Base-by-base conservation (phyloP, 179 eudicot species). In the Nepenthes alata region DNA sequence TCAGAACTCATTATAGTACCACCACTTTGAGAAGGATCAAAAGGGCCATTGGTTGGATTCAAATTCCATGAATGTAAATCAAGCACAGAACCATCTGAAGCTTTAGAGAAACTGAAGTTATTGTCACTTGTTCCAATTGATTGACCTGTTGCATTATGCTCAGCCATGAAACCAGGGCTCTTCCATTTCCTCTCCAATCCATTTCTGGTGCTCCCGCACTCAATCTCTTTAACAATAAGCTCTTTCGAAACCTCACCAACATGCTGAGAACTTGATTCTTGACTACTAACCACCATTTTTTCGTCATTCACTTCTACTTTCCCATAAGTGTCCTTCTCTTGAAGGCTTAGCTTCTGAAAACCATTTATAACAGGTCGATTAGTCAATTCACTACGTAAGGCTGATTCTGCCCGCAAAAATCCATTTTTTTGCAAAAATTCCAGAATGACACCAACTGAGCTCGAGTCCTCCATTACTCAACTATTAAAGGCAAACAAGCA, bases 201-300 rank as follows among this genome's bases (percentile, higher is more conserved):
- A 76, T 75, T 80, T 60, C 64, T 62, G 62, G 65, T 79, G 11
- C 69, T 66, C 69, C 87, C 86, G 59, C 80, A 77, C 69, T 89
- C 96, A 63, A 93, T 85, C 75, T 89, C 98, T 67, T 85, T 93
- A 37, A 89, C 86, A 73, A 93, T 81, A 63, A 89, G 88, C 80
- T 91, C 98, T 44, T 83, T 81, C 0, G 85, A 85, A 72, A 66
- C 72, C 61, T 79, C 83, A 36, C 58, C 70, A 13, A 65, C 66
- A 47, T 38, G 58, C 63, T 53, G 58, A 58, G 76, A 67, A 67
- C 69, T 72, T 39, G 58, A 66, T 62, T 70, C 76, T 51, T 56
- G 67, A 50, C 69, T 68, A 62, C 69, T 72, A 25, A 37, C 51
- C 14, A 53, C 47, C 11, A 47, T 12, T 73, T 68, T 74, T 64